Evolutionary conservation across 345 rosid genomes (phyloP), one percentile per base, ranked within the genome.

Genomic region (Populus nigra): DNA sequence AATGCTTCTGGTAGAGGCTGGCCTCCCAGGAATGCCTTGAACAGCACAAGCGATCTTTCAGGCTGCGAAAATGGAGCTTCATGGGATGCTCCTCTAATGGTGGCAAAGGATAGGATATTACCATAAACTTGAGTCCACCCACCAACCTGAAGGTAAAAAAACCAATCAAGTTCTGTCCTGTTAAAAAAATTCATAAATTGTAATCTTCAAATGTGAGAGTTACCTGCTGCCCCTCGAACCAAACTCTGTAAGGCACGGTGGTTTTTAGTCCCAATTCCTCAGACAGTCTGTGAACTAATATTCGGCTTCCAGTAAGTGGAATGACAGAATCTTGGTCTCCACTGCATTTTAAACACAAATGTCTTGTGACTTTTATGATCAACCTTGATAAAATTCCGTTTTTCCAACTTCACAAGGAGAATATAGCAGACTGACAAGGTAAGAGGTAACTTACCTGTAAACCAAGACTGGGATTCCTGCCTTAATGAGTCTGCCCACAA

Each of bases 401-500:
- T 41, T 22, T 25, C 5, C 45, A 63, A 71, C 23, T 72, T 59
- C 17, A 7, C 57, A 49, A 33, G 16, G 71, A 80, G 49, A 27
- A 38, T 18, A 71, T 49, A 62, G 20, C 68, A 41, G 71, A 45
- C 49, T 61, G 72, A 75, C 31, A 59, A 53, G 31, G 11, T 39
- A 22, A 15, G 61, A 63, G 69, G 50, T 36, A 66, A 77, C 45
- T 70, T 80, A 92, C 99, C 99, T 95, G 86, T 96, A 96, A 68
- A 96, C 93, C 82, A 93, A 74, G 75, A 90, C 96, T 0, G 93
- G 94, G 67, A 96, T 84, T 78, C 96, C 90, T 7, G 96, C 94
- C 85, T 84, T 83, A 63, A 93, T 47, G 71, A 96, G 89, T n/a
- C 77, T 68, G 61, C 93, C 86, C 17, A 93, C 91, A 22, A 91